phyloP scores from a whole-genome alignment of 225 moss, liverwort and hornwort genomes.

The Marchantia polymorpha region DNA sequence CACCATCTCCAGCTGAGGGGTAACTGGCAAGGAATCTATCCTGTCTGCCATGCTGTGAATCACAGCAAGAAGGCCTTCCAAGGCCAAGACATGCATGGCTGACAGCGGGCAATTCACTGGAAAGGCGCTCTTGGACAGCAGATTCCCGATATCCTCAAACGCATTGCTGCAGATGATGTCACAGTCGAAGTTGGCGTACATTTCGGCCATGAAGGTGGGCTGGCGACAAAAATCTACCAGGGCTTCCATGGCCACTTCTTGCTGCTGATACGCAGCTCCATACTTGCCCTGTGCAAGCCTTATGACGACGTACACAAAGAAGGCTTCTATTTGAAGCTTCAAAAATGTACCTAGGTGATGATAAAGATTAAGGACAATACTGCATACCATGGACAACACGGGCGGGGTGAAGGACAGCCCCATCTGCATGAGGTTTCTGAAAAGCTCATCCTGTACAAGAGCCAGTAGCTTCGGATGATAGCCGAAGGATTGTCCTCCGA shows the following conservation, averaged over 20 bases:
- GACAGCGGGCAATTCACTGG: constrained; percentile 93
- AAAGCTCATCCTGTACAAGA: constrained; percentile 96
- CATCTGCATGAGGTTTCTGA: constrained; percentile 97
- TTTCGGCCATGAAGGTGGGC: constrained; percentile 96
- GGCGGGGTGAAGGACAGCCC: constrained; percentile 84
- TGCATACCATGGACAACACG: constrained; percentile 93
- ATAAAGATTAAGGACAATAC: constrained; percentile 91
- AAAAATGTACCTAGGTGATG: constrained; percentile 76
- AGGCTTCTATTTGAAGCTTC: constrained; percentile 95
- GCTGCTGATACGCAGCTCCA: constrained; percentile 93
- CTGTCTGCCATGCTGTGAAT: constrained; percentile 98
- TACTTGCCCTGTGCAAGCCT: constrained; percentile 96
- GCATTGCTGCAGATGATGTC: constrained; percentile 92
- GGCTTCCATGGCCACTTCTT: constrained; percentile 99
- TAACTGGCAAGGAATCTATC: constrained; percentile 70
- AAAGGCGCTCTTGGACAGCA: constrained; percentile 97
- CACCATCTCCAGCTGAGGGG: constrained; percentile 56
- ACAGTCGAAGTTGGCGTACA: constrained; percentile 98
- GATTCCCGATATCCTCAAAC: constrained; percentile 93
- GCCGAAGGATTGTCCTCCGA: constrained; percentile 80
- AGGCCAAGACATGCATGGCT: constrained; percentile 94
- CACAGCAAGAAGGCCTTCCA: constrained; percentile 96
- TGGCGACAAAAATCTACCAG: constrained; percentile 98
- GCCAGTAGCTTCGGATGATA: constrained; percentile 82
- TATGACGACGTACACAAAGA: constrained; percentile 92